Conservation (phyloP, 176 grass and related monocot species). For the Oryza glumipatula region DNA sequence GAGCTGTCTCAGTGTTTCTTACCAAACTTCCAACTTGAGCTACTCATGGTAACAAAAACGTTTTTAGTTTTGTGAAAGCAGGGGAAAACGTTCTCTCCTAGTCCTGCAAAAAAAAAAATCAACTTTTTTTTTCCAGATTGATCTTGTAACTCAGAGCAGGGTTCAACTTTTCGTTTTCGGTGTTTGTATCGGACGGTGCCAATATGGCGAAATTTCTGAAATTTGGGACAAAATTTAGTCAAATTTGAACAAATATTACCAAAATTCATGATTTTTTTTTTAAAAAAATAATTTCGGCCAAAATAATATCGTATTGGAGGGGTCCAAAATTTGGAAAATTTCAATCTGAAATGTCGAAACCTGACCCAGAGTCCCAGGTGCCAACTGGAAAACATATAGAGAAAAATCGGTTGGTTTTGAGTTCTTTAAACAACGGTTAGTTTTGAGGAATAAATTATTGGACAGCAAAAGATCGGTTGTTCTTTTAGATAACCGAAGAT, state of each 20-base stretch:
- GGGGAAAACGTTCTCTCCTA: background rate
- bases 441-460: background rate
- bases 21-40: background rate
- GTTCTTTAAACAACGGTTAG: background rate
- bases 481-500: background rate
- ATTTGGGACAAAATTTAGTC: too few relatives aligned
- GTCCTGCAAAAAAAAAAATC: background rate
- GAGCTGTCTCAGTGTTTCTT: background rate
- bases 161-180: too few relatives aligned
- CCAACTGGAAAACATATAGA: background rate
- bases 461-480: background rate
- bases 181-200: too few relatives aligned
- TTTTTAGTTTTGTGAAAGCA: background rate
- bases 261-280: too few relatives aligned
- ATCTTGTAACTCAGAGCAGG: background rate
- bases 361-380: too few relatives aligned
- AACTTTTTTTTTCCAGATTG: background rate
- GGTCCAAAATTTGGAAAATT: too few relatives aligned
- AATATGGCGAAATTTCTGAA: too few relatives aligned
- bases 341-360: too few relatives aligned
- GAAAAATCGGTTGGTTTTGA: background rate
- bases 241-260: too few relatives aligned
- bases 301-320: too few relatives aligned
- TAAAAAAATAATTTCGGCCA: too few relatives aligned
- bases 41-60: background rate